Conservation (phyloP, 1,284 basidiomycete genomes). For the Tremellales sp. region DNA sequence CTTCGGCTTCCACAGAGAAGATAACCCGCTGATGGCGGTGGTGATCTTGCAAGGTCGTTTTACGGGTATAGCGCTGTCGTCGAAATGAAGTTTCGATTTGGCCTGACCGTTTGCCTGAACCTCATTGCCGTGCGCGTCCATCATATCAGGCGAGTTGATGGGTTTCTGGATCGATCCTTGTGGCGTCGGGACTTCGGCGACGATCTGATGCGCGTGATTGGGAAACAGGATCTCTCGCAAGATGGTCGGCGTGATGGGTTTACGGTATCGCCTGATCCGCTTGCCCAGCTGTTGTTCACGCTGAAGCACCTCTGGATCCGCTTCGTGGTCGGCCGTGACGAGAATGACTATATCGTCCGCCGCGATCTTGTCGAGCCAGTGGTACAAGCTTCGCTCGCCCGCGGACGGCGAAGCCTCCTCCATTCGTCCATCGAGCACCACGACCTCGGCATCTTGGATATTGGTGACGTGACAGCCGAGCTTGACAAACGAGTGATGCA, state of each 20-base stretch:
- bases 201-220: conserved; percentile 11
- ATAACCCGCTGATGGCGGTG: conserved; percentile 10
- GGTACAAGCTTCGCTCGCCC: conserved; percentile 1
- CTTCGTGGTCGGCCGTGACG: conserved; percentile 20
- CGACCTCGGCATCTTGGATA: conserved; percentile 30
- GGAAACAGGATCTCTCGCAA: conserved; percentile 32
- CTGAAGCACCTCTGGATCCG: conserved; percentile 10
- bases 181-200: conserved; percentile 1
- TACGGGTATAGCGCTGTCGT: conserved; percentile 1
- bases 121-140: conserved; percentile 10
- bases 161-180: background rate
- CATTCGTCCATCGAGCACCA: conserved; percentile 28
- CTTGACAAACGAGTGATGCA: conserved; percentile 30
- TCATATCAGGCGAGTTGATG: conserved; percentile 12
- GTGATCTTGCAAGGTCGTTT: conserved; percentile 19
- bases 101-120: background rate
- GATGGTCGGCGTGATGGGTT: conserved; percentile 36
- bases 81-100: background rate
- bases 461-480: conserved; percentile 30
- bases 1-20: conserved; percentile 27
- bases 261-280: conserved; percentile 26
- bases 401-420: conserved; percentile 15
- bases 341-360: conserved; percentile 35
- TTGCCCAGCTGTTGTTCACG: conserved; percentile 8
- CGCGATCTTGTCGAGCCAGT: conserved; percentile 11